Percentiles rank a stretch among this genome's conserved stretches.
These are phyloP conservation scores for Neocucurbitaria cava DNA, from an alignment of 2,329 filamentous ascomycete species.

Conservation along the genomic window DNA sequence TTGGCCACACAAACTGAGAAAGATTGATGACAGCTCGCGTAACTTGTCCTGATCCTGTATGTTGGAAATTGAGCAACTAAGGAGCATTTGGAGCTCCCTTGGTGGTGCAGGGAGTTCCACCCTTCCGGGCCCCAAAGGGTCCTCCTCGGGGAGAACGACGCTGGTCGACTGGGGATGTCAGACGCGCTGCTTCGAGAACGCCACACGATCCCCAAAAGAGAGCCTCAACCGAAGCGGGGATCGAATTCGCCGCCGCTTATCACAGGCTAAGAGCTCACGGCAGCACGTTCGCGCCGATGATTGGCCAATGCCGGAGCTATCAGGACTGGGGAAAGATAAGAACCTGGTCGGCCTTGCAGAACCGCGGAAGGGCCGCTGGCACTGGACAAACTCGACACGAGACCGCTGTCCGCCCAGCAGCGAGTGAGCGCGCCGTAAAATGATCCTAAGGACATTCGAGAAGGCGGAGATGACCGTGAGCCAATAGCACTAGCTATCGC, in stretches of 20 bases:
- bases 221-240: conserved; percentile 45
- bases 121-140: conserved; percentile 3
- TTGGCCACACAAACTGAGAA: conserved; percentile 11
- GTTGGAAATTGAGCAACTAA: background rate
- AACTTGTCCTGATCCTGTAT: background rate
- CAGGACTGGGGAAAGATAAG: conserved; percentile 43
- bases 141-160: conserved; percentile 36
- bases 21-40: background rate
- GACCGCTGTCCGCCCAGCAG: conserved; percentile 17
- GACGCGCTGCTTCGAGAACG: conserved; percentile 36
- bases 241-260: conserved; percentile 47
- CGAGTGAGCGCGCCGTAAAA: conserved; percentile 28
- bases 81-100: background rate
- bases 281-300: conserved; percentile 23
- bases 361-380: conserved; percentile 25
- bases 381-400: conserved; percentile 26
- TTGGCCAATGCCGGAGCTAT: conserved; percentile 24
- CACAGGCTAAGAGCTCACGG: conserved; percentile 22
- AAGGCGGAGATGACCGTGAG: conserved; percentile 41
- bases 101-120: conserved; percentile 3
- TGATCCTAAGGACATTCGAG: conserved; percentile 18
- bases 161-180: conserved; percentile 28
- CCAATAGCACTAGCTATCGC: conserved; percentile 31
- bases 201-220: conserved; percentile 36
- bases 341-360: conserved; percentile 30